These are phyloP conservation scores for Calophaca sinica DNA, from an alignment of 306 rosid species.

Conservation along the genomic window DNA sequence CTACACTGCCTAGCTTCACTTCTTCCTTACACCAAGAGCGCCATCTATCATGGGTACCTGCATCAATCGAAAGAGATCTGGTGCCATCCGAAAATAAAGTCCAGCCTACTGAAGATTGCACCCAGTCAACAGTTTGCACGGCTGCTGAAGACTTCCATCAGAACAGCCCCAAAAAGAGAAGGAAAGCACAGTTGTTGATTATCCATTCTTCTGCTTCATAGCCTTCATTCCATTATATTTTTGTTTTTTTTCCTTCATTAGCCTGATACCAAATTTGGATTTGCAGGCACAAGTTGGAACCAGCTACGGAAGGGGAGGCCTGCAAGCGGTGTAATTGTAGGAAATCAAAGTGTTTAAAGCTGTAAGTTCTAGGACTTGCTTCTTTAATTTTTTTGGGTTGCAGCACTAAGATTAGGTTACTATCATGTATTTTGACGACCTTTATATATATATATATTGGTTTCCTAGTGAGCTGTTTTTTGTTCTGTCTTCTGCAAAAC, in stretches of 20 bases:
- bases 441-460: background rate
- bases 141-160: conserved; percentile 70
- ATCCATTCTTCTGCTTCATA: no score
- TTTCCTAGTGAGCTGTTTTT: background rate
- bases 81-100: conserved; percentile 56
- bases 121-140: conserved; percentile 54
- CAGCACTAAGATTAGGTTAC: background rate
- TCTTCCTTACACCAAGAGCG: no score
- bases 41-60: no score
- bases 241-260: no score
- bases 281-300: conserved; percentile 42
- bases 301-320: conserved; percentile 65
- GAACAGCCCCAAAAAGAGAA: conserved; percentile 40
- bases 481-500: no score
- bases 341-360: conserved; percentile 94
- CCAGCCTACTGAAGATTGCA: conserved; percentile 59
- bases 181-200: no score
- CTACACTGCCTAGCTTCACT: no score
- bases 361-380: conserved; percentile 59
- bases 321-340: conserved; percentile 94
- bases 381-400: conserved; percentile 7
- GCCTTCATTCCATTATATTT: no score
- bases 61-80: conserved; percentile 56
- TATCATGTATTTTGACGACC: background rate
- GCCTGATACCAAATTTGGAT: no score